A percentile compares a stretch with the other conserved stretches of the same genome.
These are phyloP conservation scores for Papiliotrema nemorosa DNA, from an alignment of 1,284 basidiomycete genomes.

Conservation along the genomic window DNA sequence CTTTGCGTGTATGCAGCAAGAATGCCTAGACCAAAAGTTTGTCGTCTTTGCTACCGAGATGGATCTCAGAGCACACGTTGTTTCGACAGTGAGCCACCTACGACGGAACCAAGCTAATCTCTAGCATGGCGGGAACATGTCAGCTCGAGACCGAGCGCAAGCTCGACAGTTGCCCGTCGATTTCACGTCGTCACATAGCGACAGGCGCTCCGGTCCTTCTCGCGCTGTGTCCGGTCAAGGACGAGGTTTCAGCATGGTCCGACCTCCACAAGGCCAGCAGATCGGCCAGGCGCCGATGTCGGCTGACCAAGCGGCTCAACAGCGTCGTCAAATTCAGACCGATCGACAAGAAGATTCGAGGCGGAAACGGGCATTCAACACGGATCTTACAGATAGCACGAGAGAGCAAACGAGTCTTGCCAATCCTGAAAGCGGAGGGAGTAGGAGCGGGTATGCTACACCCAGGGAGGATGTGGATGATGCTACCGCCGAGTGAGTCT, in stretches of 20 bases:
- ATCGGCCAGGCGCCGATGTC: slow-evolving; percentile 35
- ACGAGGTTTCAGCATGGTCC: slow-evolving; percentile 34
- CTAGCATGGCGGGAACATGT: slow-evolving; percentile 76
- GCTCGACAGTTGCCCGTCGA: slow-evolving; percentile 73
- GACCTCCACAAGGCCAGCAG: slow-evolving; percentile 29
- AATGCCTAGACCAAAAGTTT: slow-evolving; percentile 84
- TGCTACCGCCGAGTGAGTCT: slow-evolving; percentile 36
- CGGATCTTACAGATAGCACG: slow-evolving; percentile 55
- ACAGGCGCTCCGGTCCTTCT: slow-evolving; percentile 56
- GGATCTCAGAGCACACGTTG: slow-evolving; percentile 89
- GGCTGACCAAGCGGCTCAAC: slow-evolving; percentile 40
- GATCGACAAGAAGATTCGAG: slow-evolving; percentile 42
- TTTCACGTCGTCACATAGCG: slow-evolving; percentile 54
- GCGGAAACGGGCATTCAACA: slow-evolving; percentile 58
- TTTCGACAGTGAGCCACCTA: slow-evolving; percentile 49
- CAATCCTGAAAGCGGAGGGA: slow-evolving; percentile 3
- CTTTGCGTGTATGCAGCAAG: slow-evolving; percentile 68
- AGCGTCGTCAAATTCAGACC: slow-evolving; percentile 31
- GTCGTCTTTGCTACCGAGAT: slow-evolving; percentile 85
- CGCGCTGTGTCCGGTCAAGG: slow-evolving; percentile 7
- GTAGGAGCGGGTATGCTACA: slow-evolving; percentile 32
- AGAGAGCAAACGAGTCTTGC: slow-evolving; percentile 3
- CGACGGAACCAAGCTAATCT: not conserved
- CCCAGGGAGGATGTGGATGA: slow-evolving; percentile 47
- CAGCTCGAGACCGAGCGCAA: slow-evolving; percentile 69